Evolutionary conservation across 176 grass and related monocot species (phyloP), one percentile per base, ranked within the genome.

Genomic region (Lolium multiflorum): DNA sequence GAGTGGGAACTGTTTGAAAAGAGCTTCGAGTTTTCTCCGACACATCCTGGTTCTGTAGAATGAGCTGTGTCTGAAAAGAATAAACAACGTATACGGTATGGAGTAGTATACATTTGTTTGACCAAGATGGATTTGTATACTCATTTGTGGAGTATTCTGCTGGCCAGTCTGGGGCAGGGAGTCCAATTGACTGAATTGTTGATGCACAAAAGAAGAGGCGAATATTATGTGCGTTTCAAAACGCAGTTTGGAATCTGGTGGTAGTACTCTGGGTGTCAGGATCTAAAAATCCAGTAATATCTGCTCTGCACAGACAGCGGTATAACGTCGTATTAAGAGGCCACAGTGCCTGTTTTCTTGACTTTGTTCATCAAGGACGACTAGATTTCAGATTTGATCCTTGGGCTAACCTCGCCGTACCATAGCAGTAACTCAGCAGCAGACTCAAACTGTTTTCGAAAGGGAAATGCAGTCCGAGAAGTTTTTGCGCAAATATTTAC

Each of bases 251-350:
- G 63, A 90, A 70, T 61, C 78, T 28, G 57, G 17, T 35, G 3
- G 2, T 35, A 35, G 31, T 35, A 41, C 49, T 11, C 41, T 64
- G 24, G 24, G 22, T 11, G 66, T 80, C 22, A 83, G 54, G 26
- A 76, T 65, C 78, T 62, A 35, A 35, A 90, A 86, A 71, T 18
- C 81, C 76, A 88, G 67, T 81, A 61, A 88, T 84, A 88, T 84
- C 74, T 52, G 60, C 15, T 66, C 56, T 58, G 56, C 75, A 7
- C 39, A 35, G 77, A 62, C 89, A 91, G 60, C 76, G 67, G 89
- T 80, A 80, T 81, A 79, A 90, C 79, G 68, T 60, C 81, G 66
- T 20, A 39, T 21, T 72, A 74, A 65, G 18, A 16, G 58, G 43
- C 28, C 73, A 54, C 22, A 11, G 35, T 65, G 43, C 44, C 74